Evolutionary conservation across 2,329 filamentous ascomycete species (phyloP), one percentile per base, ranked within the genome.

Genomic region (Didymella pinodella): DNA sequence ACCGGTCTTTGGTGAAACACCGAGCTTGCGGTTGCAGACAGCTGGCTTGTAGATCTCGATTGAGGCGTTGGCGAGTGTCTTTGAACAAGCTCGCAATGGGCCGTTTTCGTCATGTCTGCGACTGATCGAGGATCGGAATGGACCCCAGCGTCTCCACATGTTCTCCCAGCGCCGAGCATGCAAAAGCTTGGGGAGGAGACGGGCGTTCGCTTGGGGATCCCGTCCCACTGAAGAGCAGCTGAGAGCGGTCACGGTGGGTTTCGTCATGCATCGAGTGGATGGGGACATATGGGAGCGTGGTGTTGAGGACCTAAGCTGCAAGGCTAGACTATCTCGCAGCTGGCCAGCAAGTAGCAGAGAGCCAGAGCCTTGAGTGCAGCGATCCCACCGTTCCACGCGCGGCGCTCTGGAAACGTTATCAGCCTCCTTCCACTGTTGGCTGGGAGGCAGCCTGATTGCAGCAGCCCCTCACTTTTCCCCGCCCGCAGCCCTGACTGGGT

Each of bases 271-370:
- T 34, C 56, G 36, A 53, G 34, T 51, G 57, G 53, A 20, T 60
- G 55, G 32, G 32, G 22, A 22, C 22, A 22, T 22, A 3, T 22
- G 22, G 22, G 32, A 44, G 47, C 38, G 20, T 68, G 63, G 66
- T 70, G 68, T 71, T 71, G 68, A 71, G 68, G 58, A 59, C 59
- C 68, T 71, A 70, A 57, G 54, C 34, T 47, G 51, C 45, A 54
- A 52, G 52, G 47, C 67, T 67, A 68, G 63, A 34, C 31, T 56
- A 60, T 61, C 53, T 54, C 58, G 65, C 64, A 67, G 38, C 25
- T 41, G 26, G 12, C 36, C 49, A 57, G 57, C 47, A 56, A 59
- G 61, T 63, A 51, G 61, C 48, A 58, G 53, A 22, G 32, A 22
- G 22, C 26, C 32, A 41, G 38, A 14, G 55, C 55, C 16, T 36